phyloP scores from a whole-genome alignment of 768 basidiomycete species.

The Lentinula sp. region DNA sequence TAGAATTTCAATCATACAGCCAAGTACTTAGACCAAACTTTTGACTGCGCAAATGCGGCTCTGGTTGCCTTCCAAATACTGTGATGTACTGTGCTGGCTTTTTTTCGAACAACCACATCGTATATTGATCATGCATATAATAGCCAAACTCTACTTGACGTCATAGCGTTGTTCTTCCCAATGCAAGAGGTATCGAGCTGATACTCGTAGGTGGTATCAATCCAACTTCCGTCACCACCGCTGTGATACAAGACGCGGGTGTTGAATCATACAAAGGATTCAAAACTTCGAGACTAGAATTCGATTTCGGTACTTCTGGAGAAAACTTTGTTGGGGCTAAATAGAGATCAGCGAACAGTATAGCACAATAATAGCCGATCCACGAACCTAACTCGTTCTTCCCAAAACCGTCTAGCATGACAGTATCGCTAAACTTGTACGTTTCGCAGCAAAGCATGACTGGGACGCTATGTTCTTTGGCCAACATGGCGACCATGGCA shows the following conservation, averaged over 20 bases:
- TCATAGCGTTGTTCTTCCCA: constrained; percentile 45
- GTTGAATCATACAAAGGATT: constrained; percentile 94
- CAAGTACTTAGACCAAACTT: too few species aligned
- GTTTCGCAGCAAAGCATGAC: constrained; percentile 98
- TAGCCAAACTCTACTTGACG: neutral
- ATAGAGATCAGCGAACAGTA: neutral
- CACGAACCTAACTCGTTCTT: constrained; percentile 89
- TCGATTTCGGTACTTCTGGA: constrained; percentile 24
- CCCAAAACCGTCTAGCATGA: constrained; percentile 90
- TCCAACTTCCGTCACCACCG: constrained; percentile 95
- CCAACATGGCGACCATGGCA: constrained; percentile 95
- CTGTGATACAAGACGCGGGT: constrained; percentile 87
- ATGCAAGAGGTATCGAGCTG: constrained; percentile 72
- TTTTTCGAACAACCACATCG: neutral
- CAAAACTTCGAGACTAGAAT: constrained; percentile 64
- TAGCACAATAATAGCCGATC: neutral
- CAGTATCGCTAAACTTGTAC: constrained; percentile 93
- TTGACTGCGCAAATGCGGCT: too few species aligned
- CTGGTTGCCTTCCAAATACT: too few species aligned
- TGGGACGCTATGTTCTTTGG: constrained; percentile 81
- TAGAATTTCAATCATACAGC: too few species aligned
- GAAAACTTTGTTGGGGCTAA: constrained; percentile 34
- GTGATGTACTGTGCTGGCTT: neutral
- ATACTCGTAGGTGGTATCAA: constrained; percentile 92
- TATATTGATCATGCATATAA: neutral